A percentile compares a stretch with the other conserved stretches of the same genome.
Conservation (phyloP, 805 yeast species). For the Kluyveromyces nonfermentans region DNA sequence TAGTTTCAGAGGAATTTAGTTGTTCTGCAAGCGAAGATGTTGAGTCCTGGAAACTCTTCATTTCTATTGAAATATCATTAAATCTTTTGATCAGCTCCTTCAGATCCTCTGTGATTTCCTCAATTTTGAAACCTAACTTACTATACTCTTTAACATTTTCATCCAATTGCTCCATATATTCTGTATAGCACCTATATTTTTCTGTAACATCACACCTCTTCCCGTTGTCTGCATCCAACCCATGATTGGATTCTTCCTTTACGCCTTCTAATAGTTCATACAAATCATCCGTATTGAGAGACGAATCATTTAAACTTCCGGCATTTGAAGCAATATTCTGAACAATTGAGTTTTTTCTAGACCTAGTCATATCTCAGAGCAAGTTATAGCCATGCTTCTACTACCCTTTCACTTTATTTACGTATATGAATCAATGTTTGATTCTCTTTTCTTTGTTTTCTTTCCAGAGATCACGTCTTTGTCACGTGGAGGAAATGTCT, state of each 20-base stretch:
- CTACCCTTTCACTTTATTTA: neutral
- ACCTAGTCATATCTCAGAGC: slow-evolving; percentile 23
- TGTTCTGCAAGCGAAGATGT: slow-evolving; percentile 37
- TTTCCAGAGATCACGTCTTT: too few species aligned
- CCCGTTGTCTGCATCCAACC: neutral
- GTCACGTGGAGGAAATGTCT: too few species aligned
- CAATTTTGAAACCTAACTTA: slow-evolving; percentile 15
- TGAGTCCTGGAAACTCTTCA: slow-evolving; percentile 34
- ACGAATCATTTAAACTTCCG: neutral
- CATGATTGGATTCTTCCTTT: slow-evolving; percentile 20
- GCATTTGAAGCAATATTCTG: slow-evolving; percentile 46
- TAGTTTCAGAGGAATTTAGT: slow-evolving; percentile 39
- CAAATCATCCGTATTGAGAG: slow-evolving; percentile 1
- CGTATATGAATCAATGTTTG: neutral
- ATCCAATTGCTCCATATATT: slow-evolving; percentile 15
- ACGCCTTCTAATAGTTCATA: slow-evolving; percentile 30
- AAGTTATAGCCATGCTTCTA: neutral
- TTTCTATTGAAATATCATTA: slow-evolving; percentile 22
- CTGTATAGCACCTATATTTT: slow-evolving; percentile 13
- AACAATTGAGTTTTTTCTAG: slow-evolving; percentile 54
- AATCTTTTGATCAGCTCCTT: slow-evolving; percentile 27
- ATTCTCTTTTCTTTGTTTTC: too few species aligned
- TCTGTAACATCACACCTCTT: neutral
- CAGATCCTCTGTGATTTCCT: slow-evolving; percentile 25
- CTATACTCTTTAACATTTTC: slow-evolving; percentile 30